phyloP scores from a whole-genome alignment of 208 protist genomes.

The Leishmania martiniquensis region DNA sequence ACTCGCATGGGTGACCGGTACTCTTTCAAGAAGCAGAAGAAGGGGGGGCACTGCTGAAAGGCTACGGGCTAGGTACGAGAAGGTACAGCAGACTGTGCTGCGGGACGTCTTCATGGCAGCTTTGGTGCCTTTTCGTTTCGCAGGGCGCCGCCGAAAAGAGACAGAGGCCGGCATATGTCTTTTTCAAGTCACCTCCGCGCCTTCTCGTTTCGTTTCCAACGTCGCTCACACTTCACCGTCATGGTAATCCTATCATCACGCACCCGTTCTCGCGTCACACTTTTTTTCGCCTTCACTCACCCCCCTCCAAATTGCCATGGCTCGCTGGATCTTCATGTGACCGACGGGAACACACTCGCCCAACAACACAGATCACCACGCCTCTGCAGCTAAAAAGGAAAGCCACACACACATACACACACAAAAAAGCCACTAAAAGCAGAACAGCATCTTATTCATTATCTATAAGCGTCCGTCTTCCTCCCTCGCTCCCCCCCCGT shows the following conservation, averaged over 20 bases:
- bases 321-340: too few relatives aligned
- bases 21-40: neutral
- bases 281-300: neutral
- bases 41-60: neutral
- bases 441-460: neutral
- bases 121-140: neutral
- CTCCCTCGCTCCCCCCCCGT: neutral
- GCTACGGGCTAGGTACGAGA: neutral
- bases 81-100: neutral
- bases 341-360: neutral
- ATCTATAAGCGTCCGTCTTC: neutral
- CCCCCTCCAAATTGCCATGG: too few relatives aligned
- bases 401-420: too few relatives aligned
- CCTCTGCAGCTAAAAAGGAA: slow-evolving; percentile 1
- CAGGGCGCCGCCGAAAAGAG: neutral
- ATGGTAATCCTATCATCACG: neutral
- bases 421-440: neutral
- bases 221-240: neutral
- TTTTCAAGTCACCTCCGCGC: neutral
- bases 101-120: neutral
- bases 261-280: neutral
- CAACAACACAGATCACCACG: neutral
- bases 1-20: neutral
- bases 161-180: neutral
- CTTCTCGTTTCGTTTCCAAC: neutral